Percentiles rank a stretch among this genome's conserved stretches.
These are phyloP conservation scores for Chaetomiaceae sp. DNA, from an alignment of 2,329 filamentous ascomycete species.

Conservation along the genomic window DNA sequence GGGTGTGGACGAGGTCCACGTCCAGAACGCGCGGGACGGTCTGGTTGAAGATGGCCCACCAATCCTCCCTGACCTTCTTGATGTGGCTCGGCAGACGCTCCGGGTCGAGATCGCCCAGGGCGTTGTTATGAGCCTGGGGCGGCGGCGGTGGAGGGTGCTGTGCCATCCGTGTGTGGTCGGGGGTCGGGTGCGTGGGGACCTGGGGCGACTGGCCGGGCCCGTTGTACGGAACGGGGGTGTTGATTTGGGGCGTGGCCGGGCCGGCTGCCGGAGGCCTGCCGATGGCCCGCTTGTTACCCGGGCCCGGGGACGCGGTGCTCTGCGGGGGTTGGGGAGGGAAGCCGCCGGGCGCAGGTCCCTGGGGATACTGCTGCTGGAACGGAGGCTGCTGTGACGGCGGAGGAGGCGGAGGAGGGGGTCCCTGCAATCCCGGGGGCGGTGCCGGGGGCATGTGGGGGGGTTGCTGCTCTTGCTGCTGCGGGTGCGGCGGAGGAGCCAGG, in stretches of 20 bases:
- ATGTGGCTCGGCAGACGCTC: conserved; percentile 79
- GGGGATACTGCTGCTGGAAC: conserved; percentile 67
- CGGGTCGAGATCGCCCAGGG: conserved; percentile 79
- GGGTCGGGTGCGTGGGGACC: conserved; percentile 72
- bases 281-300: conserved; percentile 65
- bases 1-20: conserved; percentile 88
- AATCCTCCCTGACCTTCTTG: conserved; percentile 86
- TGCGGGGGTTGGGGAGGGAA: conserved; percentile 80
- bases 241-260: conserved; percentile 88
- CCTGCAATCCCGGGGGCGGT: conserved; percentile 57
- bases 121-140: conserved; percentile 50
- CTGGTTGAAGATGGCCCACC: conserved; percentile 97
- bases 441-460: conserved; percentile 64
- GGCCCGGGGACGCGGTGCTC: conserved; percentile 81
- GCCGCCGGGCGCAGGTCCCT: conserved; percentile 55
- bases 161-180: conserved; percentile 55
- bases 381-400: conserved; percentile 62
- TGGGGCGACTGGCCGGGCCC: conserved; percentile 80
- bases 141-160: conserved; percentile 38
- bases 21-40: conserved; percentile 83
- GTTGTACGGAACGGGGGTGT: conserved; percentile 79
- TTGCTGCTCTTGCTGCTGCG: conserved; percentile 53
- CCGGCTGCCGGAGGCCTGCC: conserved; percentile 60
- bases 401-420: conserved; percentile 53
- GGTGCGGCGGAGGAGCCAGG: conserved; percentile 66